phyloP scores from a whole-genome alignment of 2,329 filamentous ascomycete genomes.

The Phaeomoniella chlamydospora region DNA sequence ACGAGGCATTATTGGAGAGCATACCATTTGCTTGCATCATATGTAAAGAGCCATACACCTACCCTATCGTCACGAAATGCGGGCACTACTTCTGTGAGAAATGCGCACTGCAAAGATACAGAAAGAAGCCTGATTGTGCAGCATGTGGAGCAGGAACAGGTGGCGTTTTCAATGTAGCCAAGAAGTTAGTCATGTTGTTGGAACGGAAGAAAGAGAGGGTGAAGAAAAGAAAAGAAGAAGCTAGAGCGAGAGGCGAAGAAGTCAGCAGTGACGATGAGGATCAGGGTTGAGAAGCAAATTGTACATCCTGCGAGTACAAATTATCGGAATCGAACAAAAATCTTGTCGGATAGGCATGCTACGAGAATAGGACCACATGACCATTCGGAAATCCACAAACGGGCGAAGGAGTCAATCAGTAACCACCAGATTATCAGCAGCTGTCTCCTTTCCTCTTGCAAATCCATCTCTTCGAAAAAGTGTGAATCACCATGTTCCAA shows the following conservation, averaged over 20 bases:
- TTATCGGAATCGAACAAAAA: too few species aligned
- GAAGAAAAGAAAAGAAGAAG: slow-evolving; percentile 34
- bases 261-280: slow-evolving; percentile 31
- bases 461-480: too few species aligned
- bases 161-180: slow-evolving; percentile 81
- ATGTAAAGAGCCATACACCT: slow-evolving; percentile 63
- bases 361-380: too few species aligned
- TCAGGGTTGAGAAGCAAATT: slow-evolving; percentile 11
- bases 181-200: slow-evolving; percentile 65
- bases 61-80: slow-evolving; percentile 75
- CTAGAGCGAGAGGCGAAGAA: slow-evolving; percentile 38
- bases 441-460: too few species aligned
- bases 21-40: slow-evolving; percentile 87
- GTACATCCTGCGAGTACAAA: too few species aligned
- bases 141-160: slow-evolving; percentile 74
- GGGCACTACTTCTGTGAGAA: slow-evolving; percentile 92
- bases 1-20: slow-evolving; percentile 47
- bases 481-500: too few species aligned
- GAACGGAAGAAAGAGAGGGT: slow-evolving; percentile 51
- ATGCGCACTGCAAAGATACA: slow-evolving; percentile 75
- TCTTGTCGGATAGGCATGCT: too few species aligned
- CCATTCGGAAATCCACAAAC: too few species aligned
- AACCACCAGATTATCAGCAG: too few species aligned
- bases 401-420: too few species aligned
- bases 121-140: slow-evolving; percentile 74